Evolutionary conservation across 345 rosid species (phyloP).

Genomic region (Citropsis articulata): DNA sequence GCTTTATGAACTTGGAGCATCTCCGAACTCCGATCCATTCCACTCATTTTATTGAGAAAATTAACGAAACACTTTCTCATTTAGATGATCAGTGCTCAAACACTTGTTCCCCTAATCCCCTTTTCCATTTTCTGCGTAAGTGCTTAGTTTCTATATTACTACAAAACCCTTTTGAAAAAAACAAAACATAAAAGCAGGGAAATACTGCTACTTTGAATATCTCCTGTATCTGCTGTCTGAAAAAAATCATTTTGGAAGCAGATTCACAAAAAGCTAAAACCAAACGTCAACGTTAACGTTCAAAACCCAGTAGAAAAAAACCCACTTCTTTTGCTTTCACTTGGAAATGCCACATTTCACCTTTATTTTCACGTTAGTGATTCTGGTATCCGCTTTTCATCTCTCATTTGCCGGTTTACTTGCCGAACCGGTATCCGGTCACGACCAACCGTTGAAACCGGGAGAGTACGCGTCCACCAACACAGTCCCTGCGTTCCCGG

Average conservation of each 20-base stretch:
- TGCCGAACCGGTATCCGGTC: slow-evolving; percentile 49
- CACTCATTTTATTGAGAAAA: not conserved
- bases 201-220: slow-evolving; percentile 21
- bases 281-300: slow-evolving; percentile 5
- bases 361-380: slow-evolving; percentile 16
- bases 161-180: no score
- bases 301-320: slow-evolving; percentile 4
- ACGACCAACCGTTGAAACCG: slow-evolving; percentile 39
- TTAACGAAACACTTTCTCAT: not conserved
- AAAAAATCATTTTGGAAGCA: not conserved
- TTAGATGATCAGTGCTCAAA: slow-evolving; percentile 3
- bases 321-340: slow-evolving; percentile 13
- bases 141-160: no score
- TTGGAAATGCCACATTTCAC: slow-evolving; percentile 25
- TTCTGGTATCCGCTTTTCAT: slow-evolving; percentile 12
- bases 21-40: not conserved
- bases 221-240: slow-evolving; percentile 25
- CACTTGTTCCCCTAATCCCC: not conserved
- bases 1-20: slow-evolving; percentile 16
- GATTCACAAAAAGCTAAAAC: slow-evolving; percentile 2
- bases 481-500: slow-evolving; percentile 89
- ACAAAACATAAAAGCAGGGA: not conserved
- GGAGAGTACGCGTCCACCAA: slow-evolving; percentile 40
- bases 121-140: not conserved
- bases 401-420: slow-evolving; percentile 46